phyloP scores from a whole-genome alignment of 495 filamentous ascomycete genomes.

The Xylaria palmicola region DNA sequence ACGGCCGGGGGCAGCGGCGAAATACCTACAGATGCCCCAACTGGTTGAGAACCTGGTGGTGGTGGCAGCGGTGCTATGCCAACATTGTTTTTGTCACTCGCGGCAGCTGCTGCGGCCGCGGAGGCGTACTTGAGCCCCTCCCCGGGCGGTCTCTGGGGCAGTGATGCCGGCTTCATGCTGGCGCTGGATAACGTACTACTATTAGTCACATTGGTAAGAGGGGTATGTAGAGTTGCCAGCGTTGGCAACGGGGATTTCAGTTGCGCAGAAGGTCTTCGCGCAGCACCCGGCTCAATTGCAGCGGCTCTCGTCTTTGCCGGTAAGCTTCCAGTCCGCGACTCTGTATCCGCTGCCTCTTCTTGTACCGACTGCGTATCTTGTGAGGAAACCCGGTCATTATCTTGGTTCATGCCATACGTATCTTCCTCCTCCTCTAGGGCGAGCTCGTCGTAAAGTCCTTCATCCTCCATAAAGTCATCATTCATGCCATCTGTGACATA shows the following conservation, averaged over 20 bases:
- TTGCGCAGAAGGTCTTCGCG: slow-evolving; percentile 81
- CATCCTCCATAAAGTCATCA: slow-evolving; percentile 86
- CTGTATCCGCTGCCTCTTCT: slow-evolving; percentile 71
- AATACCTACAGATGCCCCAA: slow-evolving; percentile 37
- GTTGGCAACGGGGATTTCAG: slow-evolving; percentile 91
- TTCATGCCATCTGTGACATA: slow-evolving; percentile 90
- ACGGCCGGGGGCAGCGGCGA: slow-evolving; percentile 49
- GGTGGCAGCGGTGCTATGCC: slow-evolving; percentile 92
- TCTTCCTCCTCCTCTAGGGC: slow-evolving; percentile 88
- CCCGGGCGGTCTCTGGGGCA: slow-evolving; percentile 78
- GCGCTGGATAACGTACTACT: slow-evolving; percentile 46
- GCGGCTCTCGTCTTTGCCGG: slow-evolving; percentile 54
- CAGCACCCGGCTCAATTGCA: slow-evolving; percentile 50
- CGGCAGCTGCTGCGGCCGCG: slow-evolving; percentile 90
- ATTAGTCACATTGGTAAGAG: slow-evolving; percentile 62
- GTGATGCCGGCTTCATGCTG: slow-evolving; percentile 86
- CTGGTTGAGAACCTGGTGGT: slow-evolving; percentile 62
- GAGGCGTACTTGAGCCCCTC: slow-evolving; percentile 96
- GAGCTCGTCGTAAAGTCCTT: slow-evolving; percentile 89
- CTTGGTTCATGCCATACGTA: slow-evolving; percentile 74
- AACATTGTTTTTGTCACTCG: slow-evolving; percentile 90
- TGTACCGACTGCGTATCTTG: slow-evolving; percentile 93
- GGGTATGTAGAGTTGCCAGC: slow-evolving; percentile 77
- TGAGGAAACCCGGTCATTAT: slow-evolving; percentile 85
- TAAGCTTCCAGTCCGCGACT: slow-evolving; percentile 51